These are phyloP conservation scores for Pulveroboletus sp. DNA, from an alignment of 768 basidiomycete species.

Conservation along the genomic window DNA sequence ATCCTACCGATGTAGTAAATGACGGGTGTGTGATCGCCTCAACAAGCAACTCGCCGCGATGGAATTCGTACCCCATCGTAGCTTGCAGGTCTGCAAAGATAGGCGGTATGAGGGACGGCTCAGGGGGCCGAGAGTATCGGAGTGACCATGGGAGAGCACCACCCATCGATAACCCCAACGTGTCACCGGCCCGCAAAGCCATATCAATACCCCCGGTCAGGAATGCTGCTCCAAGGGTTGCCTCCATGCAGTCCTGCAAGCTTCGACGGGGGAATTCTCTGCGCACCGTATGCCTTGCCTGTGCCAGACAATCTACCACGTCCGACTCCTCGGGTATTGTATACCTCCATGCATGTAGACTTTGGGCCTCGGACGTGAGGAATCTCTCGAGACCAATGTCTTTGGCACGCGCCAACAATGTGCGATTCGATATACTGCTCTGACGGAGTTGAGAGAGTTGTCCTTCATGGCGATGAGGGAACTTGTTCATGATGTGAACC, in stretches of 20 bases:
- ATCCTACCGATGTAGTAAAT: conserved; percentile 47
- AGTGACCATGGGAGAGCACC: conserved; percentile 64
- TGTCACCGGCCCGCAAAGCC: conserved; percentile 60
- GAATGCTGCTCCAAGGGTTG: conserved; percentile 74
- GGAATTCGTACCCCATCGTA: conserved; percentile 66
- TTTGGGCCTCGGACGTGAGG: conserved; percentile 56
- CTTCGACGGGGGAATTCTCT: conserved; percentile 62
- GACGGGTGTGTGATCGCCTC: conserved; percentile 89
- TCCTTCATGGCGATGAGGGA: conserved; percentile 77
- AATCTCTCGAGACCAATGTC: conserved; percentile 59
- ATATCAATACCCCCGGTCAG: conserved; percentile 66
- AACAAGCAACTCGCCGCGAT: conserved; percentile 54
- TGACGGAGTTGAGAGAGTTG: conserved; percentile 66
- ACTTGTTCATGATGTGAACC: conserved; percentile 73
- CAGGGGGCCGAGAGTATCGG: conserved; percentile 42
- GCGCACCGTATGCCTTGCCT: conserved; percentile 29
- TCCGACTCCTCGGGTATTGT: conserved; percentile 38
- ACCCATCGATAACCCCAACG: conserved; percentile 70
- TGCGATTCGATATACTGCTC: conserved; percentile 65
- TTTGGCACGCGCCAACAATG: conserved; percentile 62
- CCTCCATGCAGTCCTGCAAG: conserved; percentile 87
- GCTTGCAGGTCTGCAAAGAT: conserved; percentile 58
- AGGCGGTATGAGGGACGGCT: conserved; percentile 36
- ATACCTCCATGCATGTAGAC: conserved; percentile 57
- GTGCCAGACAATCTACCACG: conserved; percentile 27